A percentile compares a stretch with the other conserved stretches of the same genome.
These are phyloP conservation scores for Paragyromitra xinjiangensis DNA, from an alignment of 495 filamentous ascomycete genomes.

Conservation along the genomic window DNA sequence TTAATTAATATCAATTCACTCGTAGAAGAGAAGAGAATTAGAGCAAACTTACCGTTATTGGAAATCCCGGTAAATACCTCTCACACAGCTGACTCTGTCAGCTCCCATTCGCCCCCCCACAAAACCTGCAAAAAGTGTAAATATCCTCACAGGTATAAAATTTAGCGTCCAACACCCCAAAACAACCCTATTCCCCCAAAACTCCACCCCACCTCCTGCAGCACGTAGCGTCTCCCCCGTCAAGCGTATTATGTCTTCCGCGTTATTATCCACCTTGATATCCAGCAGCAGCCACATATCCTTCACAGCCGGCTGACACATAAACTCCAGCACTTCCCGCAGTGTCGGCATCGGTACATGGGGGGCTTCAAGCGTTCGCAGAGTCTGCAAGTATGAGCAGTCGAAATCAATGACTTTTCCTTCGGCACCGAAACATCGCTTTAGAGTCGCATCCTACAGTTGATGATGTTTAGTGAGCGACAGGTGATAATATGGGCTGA, in stretches of 20 bases:
- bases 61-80: slow-evolving; percentile 72
- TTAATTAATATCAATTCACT: slow-evolving; percentile 13
- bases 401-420: slow-evolving; percentile 77
- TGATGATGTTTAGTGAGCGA: slow-evolving; percentile 6
- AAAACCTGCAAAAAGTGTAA: not conserved
- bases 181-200: slow-evolving; percentile 76
- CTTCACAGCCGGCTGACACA: slow-evolving; percentile 69
- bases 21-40: not conserved
- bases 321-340: slow-evolving; percentile 75
- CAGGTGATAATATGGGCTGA: not conserved
- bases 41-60: slow-evolving; percentile 62
- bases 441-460: slow-evolving; percentile 73
- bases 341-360: slow-evolving; percentile 77
- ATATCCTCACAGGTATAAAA: slow-evolving; percentile 50
- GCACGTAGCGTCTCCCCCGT: slow-evolving; percentile 69
- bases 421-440: slow-evolving; percentile 78
- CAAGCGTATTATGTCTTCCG: slow-evolving; percentile 71
- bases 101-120: not conserved
- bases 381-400: slow-evolving; percentile 73
- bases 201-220: slow-evolving; percentile 61
- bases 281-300: slow-evolving; percentile 85
- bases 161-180: slow-evolving; percentile 77
- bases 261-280: slow-evolving; percentile 84
- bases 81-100: slow-evolving; percentile 48
- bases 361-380: slow-evolving; percentile 73